These are phyloP conservation scores for Boletales sp. DNA, from an alignment of 768 basidiomycete species.

Conservation along the genomic window DNA sequence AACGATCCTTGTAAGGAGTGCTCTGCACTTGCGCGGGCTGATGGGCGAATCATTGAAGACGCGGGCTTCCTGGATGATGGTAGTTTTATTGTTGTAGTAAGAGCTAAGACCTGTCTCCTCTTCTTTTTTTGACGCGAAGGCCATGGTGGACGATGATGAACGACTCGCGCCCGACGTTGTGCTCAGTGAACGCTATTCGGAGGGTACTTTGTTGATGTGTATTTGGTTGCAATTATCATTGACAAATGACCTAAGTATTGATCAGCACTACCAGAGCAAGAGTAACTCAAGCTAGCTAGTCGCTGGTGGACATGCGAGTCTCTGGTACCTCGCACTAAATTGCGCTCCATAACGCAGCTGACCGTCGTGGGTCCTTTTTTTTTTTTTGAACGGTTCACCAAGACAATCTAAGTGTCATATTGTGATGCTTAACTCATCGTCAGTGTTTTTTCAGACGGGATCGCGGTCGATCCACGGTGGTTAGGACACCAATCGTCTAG, in stretches of 20 bases:
- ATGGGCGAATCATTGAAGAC: conserved; percentile 99
- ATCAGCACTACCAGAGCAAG: neutral
- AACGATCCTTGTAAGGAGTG: conserved; percentile 93
- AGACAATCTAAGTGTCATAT: too few relatives aligned
- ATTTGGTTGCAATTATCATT: conserved; percentile 11
- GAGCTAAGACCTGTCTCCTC: conserved; percentile 91
- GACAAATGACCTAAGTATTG: neutral
- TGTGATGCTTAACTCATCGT: too few relatives aligned
- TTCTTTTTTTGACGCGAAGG: conserved; percentile 91
- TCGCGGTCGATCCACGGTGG: too few relatives aligned
- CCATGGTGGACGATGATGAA: conserved; percentile 52
- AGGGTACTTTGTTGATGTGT: conserved; percentile 20
- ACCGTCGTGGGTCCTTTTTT: too few relatives aligned
- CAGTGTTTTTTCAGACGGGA: too few relatives aligned
- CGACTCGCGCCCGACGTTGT: conserved; percentile 11
- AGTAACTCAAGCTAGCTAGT: neutral
- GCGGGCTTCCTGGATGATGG: conserved; percentile 96
- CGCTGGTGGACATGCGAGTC: neutral
- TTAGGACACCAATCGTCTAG: too few relatives aligned
- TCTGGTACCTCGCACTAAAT: too few relatives aligned
- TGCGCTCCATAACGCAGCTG: too few relatives aligned
- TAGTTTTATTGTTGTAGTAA: conserved; percentile 96
- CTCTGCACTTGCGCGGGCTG: conserved; percentile 94
- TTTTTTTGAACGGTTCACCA: too few relatives aligned
- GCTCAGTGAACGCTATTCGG: conserved; percentile 16